Evolutionary conservation across 1,284 basidiomycete species (phyloP).

Genomic region (Termitomyces sp.): DNA sequence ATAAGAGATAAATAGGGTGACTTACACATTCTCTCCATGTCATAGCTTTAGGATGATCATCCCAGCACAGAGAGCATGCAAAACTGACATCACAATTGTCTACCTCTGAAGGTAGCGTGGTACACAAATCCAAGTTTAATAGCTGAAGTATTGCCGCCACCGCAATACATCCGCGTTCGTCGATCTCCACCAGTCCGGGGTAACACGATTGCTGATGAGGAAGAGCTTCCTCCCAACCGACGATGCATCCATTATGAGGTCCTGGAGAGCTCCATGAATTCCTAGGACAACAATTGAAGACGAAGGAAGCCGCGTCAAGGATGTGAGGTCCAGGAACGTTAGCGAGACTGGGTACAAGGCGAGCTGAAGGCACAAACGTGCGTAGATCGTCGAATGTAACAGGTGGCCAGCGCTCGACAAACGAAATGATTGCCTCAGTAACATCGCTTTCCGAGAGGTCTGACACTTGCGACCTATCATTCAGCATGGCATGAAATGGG

Average conservation of each 20-base stretch:
- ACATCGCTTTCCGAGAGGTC: background rate
- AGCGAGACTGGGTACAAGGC: background rate
- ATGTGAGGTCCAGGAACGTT: background rate
- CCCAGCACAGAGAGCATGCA: background rate
- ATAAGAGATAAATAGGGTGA: background rate
- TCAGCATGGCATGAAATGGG: background rate
- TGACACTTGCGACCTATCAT: background rate
- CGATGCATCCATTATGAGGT: background rate
- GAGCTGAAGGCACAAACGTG: background rate
- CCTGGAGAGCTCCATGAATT: background rate
- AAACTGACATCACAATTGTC: background rate
- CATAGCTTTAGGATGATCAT: background rate
- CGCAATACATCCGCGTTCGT: background rate
- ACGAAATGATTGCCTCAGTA: background rate
- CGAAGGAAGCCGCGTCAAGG: background rate
- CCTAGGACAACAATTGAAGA: background rate
- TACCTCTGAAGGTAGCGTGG: background rate
- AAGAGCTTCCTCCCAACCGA: background rate
- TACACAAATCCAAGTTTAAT: background rate
- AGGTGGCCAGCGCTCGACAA: constrained; percentile 2
- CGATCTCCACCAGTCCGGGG: background rate
- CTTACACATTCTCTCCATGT: background rate
- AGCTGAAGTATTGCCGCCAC: background rate
- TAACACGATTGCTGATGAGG: background rate
- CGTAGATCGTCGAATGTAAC: background rate